Percentiles rank a stretch among this genome's conserved stretches.
These are phyloP conservation scores for Alliaria petiolata DNA, from an alignment of 345 rosid species.

Conservation along the genomic window DNA sequence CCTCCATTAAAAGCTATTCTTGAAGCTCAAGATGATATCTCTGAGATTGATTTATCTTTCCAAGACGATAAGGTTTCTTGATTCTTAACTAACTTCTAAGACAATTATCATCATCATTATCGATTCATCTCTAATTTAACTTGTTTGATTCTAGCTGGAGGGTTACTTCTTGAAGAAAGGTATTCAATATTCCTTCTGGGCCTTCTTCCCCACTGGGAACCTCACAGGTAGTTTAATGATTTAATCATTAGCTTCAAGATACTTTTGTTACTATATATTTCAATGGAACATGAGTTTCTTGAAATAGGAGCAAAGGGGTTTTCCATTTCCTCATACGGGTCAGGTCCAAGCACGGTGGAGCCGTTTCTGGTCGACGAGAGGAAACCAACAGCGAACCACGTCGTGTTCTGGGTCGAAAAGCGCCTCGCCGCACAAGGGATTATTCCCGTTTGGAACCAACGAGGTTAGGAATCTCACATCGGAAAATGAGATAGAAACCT, in stretches of 20 bases:
- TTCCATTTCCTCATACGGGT: constrained; percentile 71
- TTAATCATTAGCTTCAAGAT: not conserved
- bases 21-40: constrained; percentile 62
- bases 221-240: constrained; percentile 49
- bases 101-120: not conserved
- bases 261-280: not conserved
- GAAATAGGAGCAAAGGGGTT: constrained; percentile 78
- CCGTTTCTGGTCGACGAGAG: constrained; percentile 93
- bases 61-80: constrained; percentile 63
- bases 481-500: not conserved
- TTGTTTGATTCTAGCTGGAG: constrained; percentile 52
- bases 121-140: not conserved
- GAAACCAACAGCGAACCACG: constrained; percentile 68
- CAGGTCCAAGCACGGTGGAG: constrained; percentile 78
- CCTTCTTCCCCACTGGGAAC: constrained; percentile 74
- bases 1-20: constrained; percentile 63
- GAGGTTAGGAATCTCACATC: not conserved
- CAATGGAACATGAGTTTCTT: not conserved
- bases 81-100: not conserved
- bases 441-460: constrained; percentile 75
- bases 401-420: constrained; percentile 93
- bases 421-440: constrained; percentile 96
- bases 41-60: constrained; percentile 61
- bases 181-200: constrained; percentile 73
- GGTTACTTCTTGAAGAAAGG: constrained; percentile 70